phyloP scores from a whole-genome alignment of 148 eudicot genomes.

The Amaranthus hypochondriacus region DNA sequence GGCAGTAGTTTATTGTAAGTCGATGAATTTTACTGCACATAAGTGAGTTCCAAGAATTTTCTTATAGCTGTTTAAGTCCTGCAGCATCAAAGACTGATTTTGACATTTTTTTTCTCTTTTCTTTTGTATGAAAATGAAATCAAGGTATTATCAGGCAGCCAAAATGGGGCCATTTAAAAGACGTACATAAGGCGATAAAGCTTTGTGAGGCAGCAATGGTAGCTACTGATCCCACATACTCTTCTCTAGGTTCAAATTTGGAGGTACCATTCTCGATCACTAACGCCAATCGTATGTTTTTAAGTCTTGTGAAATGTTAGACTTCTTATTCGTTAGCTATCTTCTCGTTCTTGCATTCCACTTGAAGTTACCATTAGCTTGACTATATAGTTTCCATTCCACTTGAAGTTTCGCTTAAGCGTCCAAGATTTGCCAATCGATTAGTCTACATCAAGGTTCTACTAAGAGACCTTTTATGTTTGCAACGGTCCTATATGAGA shows the following conservation, averaged over 20 bases:
- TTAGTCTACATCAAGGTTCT: too few relatives aligned
- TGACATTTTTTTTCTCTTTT: neutral
- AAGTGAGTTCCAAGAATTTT: neutral
- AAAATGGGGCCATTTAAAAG: slow-evolving; percentile 92
- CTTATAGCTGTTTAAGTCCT: neutral
- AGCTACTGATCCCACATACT: slow-evolving; percentile 67
- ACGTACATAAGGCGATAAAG: slow-evolving; percentile 81
- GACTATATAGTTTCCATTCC: neutral
- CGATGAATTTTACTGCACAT: neutral
- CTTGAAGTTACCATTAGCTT: neutral
- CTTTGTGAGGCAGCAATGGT: slow-evolving; percentile 90
- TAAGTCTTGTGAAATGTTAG: neutral
- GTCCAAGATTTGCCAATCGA: too few relatives aligned
- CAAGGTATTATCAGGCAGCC: slow-evolving; percentile 71
- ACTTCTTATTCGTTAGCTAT: neutral
- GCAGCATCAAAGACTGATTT: neutral
- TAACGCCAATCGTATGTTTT: neutral
- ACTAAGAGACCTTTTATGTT: too few relatives aligned
- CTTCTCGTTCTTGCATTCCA: neutral
- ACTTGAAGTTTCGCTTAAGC: too few relatives aligned
- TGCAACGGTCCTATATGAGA: too few relatives aligned
- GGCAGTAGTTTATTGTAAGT: neutral
- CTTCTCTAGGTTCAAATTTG: slow-evolving; percentile 61
- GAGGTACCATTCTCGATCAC: slow-evolving; percentile 45
- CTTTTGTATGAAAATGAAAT: neutral